Base-by-base conservation (phyloP, 2,329 filamentous ascomycete species). In the Ophiocordyceps camponoti-rufipedis region DNA sequence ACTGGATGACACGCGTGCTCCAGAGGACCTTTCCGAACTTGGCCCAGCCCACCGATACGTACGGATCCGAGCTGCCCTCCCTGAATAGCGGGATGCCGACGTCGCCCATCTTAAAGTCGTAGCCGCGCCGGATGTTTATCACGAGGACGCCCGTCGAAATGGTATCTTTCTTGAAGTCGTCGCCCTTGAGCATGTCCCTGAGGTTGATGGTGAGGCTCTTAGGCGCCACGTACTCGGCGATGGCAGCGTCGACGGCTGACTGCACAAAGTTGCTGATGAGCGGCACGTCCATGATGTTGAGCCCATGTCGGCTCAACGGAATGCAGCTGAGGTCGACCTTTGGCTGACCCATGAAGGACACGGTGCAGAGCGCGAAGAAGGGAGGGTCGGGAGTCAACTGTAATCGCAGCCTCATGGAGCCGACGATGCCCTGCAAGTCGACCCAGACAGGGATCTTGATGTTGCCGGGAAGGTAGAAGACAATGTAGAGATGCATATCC, bases 131-230 rank as follows among this genome's bases (percentile, higher is more conserved):
- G 56, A 86, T 78, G 41, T 71, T 71, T 10, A 85, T 69, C 50
- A 81, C 69, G 1, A 87, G 56, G 1, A 85, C 70, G 16, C 82
- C 82, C 31, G 74, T 68, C 2, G 75, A 69, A 29, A 63, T 61
- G 0, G 81, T 84, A 49, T 86, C 80, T 56, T 85, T 85, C 59
- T 85, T 86, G 64, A 82, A 85, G 53, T 86, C 82, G 47, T 85
- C 81, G 4, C 82, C 82, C 8, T 82, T 71, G 12, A 87, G 70
- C 78, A 85, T 85, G 48, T 84, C 80, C 56, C 85, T 83, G 32
- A 87, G 63, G 55, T 86, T 78, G 6, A 86, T 64, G 0, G 82
- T 85, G 45, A 85, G 61, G 46, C 78, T 83, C 62, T 84, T 85
- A 0, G 82, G 82, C 0, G 82, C 82, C 1, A 86, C 82, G 50